These are phyloP conservation scores for Chalciporus pseudorubinellus DNA, from an alignment of 768 basidiomycete genomes.

Conservation along the genomic window DNA sequence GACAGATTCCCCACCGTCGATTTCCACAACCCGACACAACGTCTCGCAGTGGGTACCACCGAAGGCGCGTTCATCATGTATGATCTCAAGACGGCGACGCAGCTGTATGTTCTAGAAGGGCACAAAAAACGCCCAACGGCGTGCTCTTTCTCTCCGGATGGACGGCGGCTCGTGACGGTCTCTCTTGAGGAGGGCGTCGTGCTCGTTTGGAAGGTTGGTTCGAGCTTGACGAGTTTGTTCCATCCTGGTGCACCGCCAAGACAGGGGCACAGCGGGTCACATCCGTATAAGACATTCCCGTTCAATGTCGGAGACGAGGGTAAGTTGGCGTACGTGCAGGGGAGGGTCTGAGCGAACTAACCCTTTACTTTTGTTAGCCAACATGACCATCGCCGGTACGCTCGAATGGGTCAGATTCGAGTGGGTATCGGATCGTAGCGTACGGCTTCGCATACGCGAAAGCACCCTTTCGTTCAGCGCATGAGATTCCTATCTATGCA, in stretches of 20 bases:
- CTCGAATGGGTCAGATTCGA: conserved; percentile 76
- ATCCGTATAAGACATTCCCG: conserved; percentile 84
- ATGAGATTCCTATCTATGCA: conserved; percentile 15
- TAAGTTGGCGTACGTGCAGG: no score
- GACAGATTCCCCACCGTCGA: conserved; percentile 88
- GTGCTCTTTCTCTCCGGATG: conserved; percentile 92
- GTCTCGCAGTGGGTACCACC: conserved; percentile 87
- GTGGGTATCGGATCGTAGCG: conserved; percentile 83
- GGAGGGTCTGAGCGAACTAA: no score
- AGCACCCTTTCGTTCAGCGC: conserved; percentile 86
- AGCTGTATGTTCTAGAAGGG: conserved; percentile 91
- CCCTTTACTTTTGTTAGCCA: conserved; percentile 32
- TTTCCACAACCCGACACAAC: conserved; percentile 84
- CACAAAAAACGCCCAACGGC: conserved; percentile 81
- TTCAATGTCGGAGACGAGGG: conserved; percentile 87
- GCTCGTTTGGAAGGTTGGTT: conserved; percentile 95
- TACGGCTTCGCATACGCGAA: conserved; percentile 78
- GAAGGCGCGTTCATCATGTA: conserved; percentile 97
- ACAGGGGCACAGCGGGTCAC: conserved; percentile 77
- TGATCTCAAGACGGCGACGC: conserved; percentile 92
- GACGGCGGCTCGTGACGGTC: conserved; percentile 80
- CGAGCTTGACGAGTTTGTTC: conserved; percentile 86
- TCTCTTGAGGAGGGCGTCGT: conserved; percentile 83
- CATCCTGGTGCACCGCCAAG: conserved; percentile 88
- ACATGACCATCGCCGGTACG: conserved; percentile 59